Conservation (phyloP, 129 eudicot genomes). For the carrot (Daucus carota) region DH1_v3.0 NC_030384.2:32488501-32489000, state of each 20-base stretch:
- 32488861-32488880: slow-evolving; percentile 74
- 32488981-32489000: slow-evolving; percentile 83
- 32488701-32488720: slow-evolving; percentile 75
- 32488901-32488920: slow-evolving; percentile 76
- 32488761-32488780: slow-evolving; percentile 76
- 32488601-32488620: slow-evolving; percentile 70
- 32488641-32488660: slow-evolving; percentile 80
- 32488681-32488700: slow-evolving; percentile 82
- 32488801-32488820: slow-evolving; percentile 75
- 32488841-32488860: slow-evolving; percentile 68
- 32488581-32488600: slow-evolving; percentile 82
- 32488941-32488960: slow-evolving; percentile 74
- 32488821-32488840: slow-evolving; percentile 85
- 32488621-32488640: slow-evolving; percentile 75
- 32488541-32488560: slow-evolving; percentile 76
- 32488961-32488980: slow-evolving; percentile 84
- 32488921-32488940: slow-evolving; percentile 75
- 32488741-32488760: slow-evolving; percentile 81
- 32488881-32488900: slow-evolving; percentile 82
- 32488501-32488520: slow-evolving; percentile 61
- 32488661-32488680: slow-evolving; percentile 76
- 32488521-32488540: slow-evolving; percentile 67
- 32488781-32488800: slow-evolving; percentile 76
- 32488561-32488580: slow-evolving; percentile 77
- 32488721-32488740: slow-evolving; percentile 68